Percentiles rank a stretch among this genome's conserved stretches.
phyloP scores from a whole-genome alignment of 2,329 filamentous ascomycete species.

The Calonectria pseudoreteaudii region DNA sequence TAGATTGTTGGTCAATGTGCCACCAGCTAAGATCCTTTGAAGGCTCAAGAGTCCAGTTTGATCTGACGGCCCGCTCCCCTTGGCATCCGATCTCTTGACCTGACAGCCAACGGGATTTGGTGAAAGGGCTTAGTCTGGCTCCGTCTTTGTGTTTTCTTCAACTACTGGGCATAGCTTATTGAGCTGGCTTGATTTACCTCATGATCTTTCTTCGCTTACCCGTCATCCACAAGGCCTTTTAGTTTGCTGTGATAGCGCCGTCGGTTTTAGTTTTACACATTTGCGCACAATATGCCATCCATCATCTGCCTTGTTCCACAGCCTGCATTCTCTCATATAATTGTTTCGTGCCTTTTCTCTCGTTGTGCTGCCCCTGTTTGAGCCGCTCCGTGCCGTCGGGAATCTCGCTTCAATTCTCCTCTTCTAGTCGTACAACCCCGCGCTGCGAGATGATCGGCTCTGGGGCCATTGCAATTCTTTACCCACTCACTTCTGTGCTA shows the following conservation, averaged over 20 bases:
- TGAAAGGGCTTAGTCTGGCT: background rate
- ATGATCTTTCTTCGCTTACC: too few species aligned
- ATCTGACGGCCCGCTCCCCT: background rate
- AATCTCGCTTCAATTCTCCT: slow-evolving; percentile 35
- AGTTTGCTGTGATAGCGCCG: background rate
- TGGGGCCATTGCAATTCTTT: slow-evolving; percentile 17
- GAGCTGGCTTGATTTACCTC: background rate
- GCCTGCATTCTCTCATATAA: background rate
- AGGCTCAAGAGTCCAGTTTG: background rate
- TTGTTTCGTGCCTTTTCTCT: background rate
- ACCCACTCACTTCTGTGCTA: slow-evolving; percentile 1
- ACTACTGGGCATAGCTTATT: background rate
- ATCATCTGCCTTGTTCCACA: slow-evolving; percentile 1
- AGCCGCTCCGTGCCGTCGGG: slow-evolving; percentile 16
- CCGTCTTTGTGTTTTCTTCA: background rate
- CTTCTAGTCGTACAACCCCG: slow-evolving; percentile 29
- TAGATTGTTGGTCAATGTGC: background rate
- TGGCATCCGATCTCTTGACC: background rate
- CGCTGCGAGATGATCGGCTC: slow-evolving; percentile 28
- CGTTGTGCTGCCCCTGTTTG: slow-evolving; percentile 23
- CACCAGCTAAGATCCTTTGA: background rate
- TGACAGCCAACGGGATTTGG: background rate
- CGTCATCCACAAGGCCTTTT: background rate
- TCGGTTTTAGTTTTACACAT: background rate
- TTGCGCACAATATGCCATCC: background rate